Base-by-base conservation (phyloP, 1,284 basidiomycete species). In the Rhodotorula sp. region DNA sequence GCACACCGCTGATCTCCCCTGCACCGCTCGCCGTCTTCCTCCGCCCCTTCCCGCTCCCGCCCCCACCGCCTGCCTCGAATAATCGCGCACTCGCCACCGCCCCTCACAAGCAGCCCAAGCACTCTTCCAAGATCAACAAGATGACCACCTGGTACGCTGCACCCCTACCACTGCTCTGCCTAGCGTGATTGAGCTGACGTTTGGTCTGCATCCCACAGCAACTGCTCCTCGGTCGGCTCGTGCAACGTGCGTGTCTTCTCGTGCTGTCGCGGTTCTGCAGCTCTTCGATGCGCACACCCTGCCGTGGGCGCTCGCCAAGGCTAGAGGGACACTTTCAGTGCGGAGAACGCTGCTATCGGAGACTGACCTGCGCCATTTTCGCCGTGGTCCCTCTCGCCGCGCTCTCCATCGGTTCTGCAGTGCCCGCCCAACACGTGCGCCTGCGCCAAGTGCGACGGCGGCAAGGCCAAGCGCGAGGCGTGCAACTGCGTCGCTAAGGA, bases 221-320 rank as follows among this genome's bases (percentile, higher is more conserved):
- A 34, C 34, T 71, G 70, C 70, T 48, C 65, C 21, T 46, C 65
- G 19, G 70, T 71, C 62, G 70, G 70, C 42, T 50, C 60, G 52
- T 71, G 70, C 70, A 71, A 53, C 62, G 70, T 71, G 17, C 44
- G 64, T 54, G 10, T 23, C 7, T 12, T 1, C 55, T 34, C 17
- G 7, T 27, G 12, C 50, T 46, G 25, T 23, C 42, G 12, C 23
- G 5, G 21, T 25, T 25, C 27, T 3, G 10, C 25, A 34, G 34
- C 34, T 34, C 34, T 34, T 34, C 34, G 34, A 34, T 34, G 34
- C 34, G 34, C 34, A 34, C 34, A 34, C 5, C 34, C 34, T 34
- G 34, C 34, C 34, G 34, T 34, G 34, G 34, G 34, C 34, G 34
- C 34, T 34, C 34, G 34, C 34, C 34, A 34, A 34, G 34, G 34